Conservation (phyloP, 306 rosid species). For the Sesbania bispinosa region DNA sequence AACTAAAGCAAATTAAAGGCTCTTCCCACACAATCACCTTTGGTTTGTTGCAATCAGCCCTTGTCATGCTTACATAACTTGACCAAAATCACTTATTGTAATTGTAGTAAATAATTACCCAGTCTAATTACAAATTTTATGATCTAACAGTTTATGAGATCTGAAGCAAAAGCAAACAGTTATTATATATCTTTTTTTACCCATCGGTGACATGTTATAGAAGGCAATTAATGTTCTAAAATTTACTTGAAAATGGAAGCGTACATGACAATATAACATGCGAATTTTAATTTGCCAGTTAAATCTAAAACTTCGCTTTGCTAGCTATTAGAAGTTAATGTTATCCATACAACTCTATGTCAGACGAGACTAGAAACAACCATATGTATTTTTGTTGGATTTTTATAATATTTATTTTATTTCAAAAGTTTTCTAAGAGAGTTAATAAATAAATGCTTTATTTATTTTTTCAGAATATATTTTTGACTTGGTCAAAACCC, state of each 20-base stretch:
- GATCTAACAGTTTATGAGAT: not conserved
- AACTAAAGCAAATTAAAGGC: slow-evolving; percentile 24
- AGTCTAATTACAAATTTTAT: not conserved
- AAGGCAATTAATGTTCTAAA: not conserved
- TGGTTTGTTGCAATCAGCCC: slow-evolving; percentile 13
- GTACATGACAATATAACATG: not conserved
- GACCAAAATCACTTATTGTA: no score
- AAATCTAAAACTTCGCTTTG: not conserved
- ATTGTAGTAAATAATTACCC: not conserved
- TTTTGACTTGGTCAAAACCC: no score
- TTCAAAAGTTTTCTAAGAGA: no score
- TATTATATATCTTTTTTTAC: no score
- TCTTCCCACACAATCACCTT: not conserved
- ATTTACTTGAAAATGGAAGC: not conserved
- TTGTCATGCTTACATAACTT: slow-evolving; percentile 35
- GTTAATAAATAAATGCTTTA: no score
- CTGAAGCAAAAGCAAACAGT: not conserved
- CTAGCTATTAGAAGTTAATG: not conserved
- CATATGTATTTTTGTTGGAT: no score
- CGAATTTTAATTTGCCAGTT: not conserved
- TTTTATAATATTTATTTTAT: no score
- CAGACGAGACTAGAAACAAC: no score
- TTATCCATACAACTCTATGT: not conserved
- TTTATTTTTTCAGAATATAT: no score
- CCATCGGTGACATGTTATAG: no score